Evolutionary conservation across 1,284 basidiomycete genomes (phyloP).

Genomic region (Puccinia sorghi): DNA sequence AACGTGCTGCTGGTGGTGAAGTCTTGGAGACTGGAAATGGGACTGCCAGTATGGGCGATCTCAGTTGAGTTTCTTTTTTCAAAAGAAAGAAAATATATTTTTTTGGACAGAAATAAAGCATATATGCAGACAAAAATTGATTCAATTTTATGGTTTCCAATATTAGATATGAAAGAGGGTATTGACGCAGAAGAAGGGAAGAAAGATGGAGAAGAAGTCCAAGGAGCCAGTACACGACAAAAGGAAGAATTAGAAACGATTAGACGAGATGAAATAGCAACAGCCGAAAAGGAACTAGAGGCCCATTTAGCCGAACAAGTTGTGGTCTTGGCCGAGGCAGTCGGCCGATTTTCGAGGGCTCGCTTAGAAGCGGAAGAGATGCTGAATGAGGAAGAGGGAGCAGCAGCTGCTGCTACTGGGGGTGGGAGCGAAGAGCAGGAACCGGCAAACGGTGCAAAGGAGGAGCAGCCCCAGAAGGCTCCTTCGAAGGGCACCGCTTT

Average conservation of each 20-base stretch:
- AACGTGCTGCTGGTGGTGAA: constrained; percentile 51
- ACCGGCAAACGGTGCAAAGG: constrained; percentile 66
- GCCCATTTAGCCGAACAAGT: constrained; percentile 32
- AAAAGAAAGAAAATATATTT: too few species aligned
- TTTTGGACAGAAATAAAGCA: too few species aligned
- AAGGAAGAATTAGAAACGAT: constrained; percentile 28
- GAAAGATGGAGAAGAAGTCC: constrained; percentile 27
- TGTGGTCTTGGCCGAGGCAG: constrained; percentile 25
- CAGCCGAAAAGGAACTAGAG: constrained; percentile 17
- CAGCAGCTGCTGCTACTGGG: background rate
- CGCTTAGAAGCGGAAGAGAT: constrained; percentile 22
- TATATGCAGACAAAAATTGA: too few species aligned
- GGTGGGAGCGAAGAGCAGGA: constrained; percentile 65
- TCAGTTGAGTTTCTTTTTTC: constrained; percentile 40
- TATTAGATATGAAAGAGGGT: constrained; percentile 28
- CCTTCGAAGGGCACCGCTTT: constrained; percentile 1
- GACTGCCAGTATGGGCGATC: constrained; percentile 30
- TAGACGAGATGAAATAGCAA: constrained; percentile 24
- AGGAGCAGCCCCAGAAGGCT: constrained; percentile 65
- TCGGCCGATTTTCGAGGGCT: constrained; percentile 9
- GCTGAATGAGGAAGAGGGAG: constrained; percentile 61
- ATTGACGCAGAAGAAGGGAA: constrained; percentile 27
- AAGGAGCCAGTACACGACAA: background rate
- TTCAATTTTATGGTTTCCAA: background rate
- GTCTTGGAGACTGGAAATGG: constrained; percentile 32